A percentile compares a stretch with the other conserved stretches of the same genome.
Evolutionary conservation across 2,329 filamentous ascomycete species (phyloP).

Genomic region (Dothistroma septosporum): DNA sequence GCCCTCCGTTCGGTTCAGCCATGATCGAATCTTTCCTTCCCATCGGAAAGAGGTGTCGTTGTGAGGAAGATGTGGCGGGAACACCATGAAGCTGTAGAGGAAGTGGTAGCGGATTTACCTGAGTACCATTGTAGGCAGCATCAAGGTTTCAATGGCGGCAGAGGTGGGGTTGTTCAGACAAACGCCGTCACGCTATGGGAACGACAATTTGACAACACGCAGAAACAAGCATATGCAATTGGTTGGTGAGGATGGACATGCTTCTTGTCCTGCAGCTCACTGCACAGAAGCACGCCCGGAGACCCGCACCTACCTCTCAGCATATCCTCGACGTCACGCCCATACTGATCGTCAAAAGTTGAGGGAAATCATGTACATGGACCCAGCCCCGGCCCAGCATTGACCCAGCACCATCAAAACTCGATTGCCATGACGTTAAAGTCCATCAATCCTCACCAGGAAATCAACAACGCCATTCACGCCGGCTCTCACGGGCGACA

Average conservation of each 20-base stretch:
- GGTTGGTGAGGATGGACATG: neutral
- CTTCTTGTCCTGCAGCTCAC: neutral
- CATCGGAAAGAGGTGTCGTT: neutral
- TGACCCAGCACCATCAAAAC: neutral
- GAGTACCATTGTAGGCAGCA: neutral
- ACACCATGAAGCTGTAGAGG: neutral
- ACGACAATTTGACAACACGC: neutral
- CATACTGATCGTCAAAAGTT: neutral
- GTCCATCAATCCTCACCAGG: neutral
- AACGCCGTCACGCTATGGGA: neutral
- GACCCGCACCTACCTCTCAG: neutral
- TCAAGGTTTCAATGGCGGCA: neutral
- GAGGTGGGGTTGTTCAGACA: neutral
- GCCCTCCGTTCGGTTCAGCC: slow-evolving; percentile 18
- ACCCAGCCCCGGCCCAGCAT: neutral
- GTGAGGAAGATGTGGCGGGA: neutral
- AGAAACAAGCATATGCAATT: neutral
- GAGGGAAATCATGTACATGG: no score
- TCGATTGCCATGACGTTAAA: neutral
- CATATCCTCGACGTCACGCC: neutral
- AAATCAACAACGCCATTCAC: no score
- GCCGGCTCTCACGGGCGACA: no score
- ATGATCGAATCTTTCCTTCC: slow-evolving; percentile 15
- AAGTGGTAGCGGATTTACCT: neutral
- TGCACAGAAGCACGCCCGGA: neutral